Evolutionary conservation across 306 rosid species (phyloP), one percentile per base, ranked within the genome.

Genomic region (Clitoria ternatea): DNA sequence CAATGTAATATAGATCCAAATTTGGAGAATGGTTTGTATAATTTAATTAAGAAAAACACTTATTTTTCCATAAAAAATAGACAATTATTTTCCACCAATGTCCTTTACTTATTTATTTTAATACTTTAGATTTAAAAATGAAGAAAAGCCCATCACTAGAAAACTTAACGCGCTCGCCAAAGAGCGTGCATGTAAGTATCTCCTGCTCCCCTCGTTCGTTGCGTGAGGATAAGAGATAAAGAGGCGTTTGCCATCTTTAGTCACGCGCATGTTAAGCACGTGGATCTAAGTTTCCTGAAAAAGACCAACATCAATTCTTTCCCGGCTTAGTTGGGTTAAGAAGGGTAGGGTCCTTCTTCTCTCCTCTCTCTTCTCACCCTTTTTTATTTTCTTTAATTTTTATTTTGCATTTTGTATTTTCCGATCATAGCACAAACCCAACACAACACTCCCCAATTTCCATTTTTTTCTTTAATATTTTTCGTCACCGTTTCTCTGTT

Each of bases 301-400:
- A 62, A 63, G 54, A 42, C 80, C 50, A 63, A 80, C 87, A 50
- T 72, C 78, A 37, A 78, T 83, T 60, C 91, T 74, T 83, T 81
- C 26, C 88, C 48, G 29, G 54, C 71, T 43, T 56, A 61, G 81
- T 56, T 67, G 80, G 82, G 82, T 70, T 64, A 43, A 73, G 82
- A 55, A 52, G 50, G 6, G 30, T 23, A 18, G 43, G 54, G 39
- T 57, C 70, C 64, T 17, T 39, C 17, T 14, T 35, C 15, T 50
- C 45, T 47, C 29, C 29, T 27, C 30, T 4, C 14, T n/a, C 29
- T 18, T 63, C 20, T 60, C 10, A 33, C 29, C 24, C 42, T 23
- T 19, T 23, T 35, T 24, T 54, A 10, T 37, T 32, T 35, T 61
- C 2, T 20, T 43, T 1, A 1, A n/a, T n/a, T n/a, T 14, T 14